Conservation (phyloP, 345 rosid species). For the Lepidium africanum region DNA sequence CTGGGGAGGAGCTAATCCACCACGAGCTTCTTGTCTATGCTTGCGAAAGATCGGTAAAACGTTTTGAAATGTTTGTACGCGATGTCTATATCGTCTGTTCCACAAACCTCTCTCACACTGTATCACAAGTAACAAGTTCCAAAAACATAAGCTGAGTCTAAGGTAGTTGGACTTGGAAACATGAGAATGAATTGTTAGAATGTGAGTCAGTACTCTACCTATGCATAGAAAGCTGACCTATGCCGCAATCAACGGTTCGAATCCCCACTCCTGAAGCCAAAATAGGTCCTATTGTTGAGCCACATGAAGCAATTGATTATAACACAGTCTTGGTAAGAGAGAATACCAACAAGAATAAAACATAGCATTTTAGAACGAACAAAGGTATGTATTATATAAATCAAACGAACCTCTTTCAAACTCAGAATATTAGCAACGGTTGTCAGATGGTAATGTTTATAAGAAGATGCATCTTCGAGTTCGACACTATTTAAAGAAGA, state of each 20-base stretch:
- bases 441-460: too few species aligned
- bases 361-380: too few species aligned
- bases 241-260: constrained; percentile 90
- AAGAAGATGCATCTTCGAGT: too few species aligned
- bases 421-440: too few species aligned
- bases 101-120: constrained; percentile 87
- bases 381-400: too few species aligned
- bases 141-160: neutral
- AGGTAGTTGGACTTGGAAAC: neutral
- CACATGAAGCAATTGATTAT: too few species aligned
- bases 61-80: constrained; percentile 93
- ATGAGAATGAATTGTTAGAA: neutral
- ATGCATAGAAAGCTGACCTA: constrained; percentile 96
- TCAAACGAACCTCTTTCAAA: too few species aligned
- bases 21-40: constrained; percentile 53
- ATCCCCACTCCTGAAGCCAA: constrained; percentile 91
- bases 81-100: constrained; percentile 71
- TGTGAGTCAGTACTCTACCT: constrained; percentile 38
- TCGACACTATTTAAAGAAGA: too few species aligned
- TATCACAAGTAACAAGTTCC: constrained; percentile 9
- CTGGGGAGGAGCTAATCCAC: constrained; percentile 36
- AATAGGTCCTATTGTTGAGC: constrained; percentile 95
- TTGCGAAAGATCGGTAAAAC: constrained; percentile 62
- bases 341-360: too few species aligned
- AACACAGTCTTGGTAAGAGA: too few species aligned